These are phyloP conservation scores for Phoma sp. DNA, from an alignment of 2,329 filamentous ascomycete genomes.

Conservation along the genomic window DNA sequence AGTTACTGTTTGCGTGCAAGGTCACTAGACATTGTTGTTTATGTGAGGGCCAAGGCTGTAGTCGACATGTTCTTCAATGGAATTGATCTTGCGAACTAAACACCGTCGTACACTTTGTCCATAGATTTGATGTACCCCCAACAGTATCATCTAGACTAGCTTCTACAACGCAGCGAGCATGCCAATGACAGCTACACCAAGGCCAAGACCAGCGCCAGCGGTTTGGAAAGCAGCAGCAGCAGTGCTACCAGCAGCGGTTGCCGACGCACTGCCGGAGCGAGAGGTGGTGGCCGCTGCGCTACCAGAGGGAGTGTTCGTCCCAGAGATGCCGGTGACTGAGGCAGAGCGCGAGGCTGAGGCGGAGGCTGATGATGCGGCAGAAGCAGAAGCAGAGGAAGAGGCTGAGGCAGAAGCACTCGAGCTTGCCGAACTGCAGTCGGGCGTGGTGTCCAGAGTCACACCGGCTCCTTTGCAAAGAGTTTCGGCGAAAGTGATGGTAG, in stretches of 20 bases:
- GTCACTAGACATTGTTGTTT: no score
- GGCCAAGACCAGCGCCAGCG: constrained; percentile 29
- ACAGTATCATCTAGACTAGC: neutral
- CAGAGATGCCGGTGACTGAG: constrained; percentile 3
- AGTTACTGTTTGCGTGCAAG: no score
- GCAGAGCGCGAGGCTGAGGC: constrained; percentile 10
- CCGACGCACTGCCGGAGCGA: constrained; percentile 7
- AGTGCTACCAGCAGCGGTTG: constrained; percentile 18
- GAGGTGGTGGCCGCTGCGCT: constrained; percentile 13
- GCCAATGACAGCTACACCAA: constrained; percentile 37
- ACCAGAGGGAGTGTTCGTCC: constrained; percentile 14
- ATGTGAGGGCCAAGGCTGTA: no score
- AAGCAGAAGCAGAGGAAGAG: constrained; percentile 14
- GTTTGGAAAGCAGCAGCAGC: constrained; percentile 33
- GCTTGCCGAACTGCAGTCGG: constrained; percentile 40
- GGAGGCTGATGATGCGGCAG: neutral
- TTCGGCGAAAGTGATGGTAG: constrained; percentile 51
- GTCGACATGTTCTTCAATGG: neutral
- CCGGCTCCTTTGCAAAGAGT: constrained; percentile 49
- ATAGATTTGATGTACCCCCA: neutral
- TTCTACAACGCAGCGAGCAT: constrained; percentile 37
- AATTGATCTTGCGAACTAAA: neutral
- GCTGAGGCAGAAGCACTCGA: constrained; percentile 21
- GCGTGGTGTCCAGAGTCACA: constrained; percentile 48
- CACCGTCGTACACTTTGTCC: neutral